Evolutionary conservation across 768 basidiomycete genomes (phyloP).

Genomic region (Lentinula sp.): DNA sequence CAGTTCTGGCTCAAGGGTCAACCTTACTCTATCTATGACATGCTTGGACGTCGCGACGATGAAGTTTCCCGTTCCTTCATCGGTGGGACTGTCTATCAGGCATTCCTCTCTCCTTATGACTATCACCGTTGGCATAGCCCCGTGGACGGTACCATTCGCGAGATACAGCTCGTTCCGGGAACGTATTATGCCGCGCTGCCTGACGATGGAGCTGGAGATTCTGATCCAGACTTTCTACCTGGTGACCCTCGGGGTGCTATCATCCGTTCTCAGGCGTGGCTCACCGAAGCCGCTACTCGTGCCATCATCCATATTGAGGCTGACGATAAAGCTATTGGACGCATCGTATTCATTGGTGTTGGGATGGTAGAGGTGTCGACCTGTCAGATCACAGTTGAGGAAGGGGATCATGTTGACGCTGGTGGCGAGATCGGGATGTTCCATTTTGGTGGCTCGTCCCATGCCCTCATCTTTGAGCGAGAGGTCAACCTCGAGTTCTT

Average conservation of each 20-base stretch:
- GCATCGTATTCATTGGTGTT: constrained; percentile 33
- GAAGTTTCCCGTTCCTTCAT: constrained; percentile 28
- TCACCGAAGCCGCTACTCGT: constrained; percentile 34
- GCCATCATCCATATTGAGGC: constrained; percentile 26
- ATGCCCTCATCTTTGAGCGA: not conserved
- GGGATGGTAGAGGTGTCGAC: constrained; percentile 50
- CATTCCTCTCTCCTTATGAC: constrained; percentile 36
- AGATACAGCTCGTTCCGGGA: constrained; percentile 31
- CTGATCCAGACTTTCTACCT: not conserved
- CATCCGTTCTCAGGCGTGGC: constrained; percentile 12
- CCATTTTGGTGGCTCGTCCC: constrained; percentile 48
- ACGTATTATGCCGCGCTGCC: constrained; percentile 31
- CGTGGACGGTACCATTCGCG: constrained; percentile 26
- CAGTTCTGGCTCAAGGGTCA: constrained; percentile 46
- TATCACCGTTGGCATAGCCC: constrained; percentile 53
- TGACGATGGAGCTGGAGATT: constrained; percentile 7
- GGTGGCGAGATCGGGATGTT: constrained; percentile 46
- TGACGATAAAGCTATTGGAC: constrained; percentile 30
- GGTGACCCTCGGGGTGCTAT: constrained; percentile 2
- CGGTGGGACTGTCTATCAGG: constrained; percentile 39
- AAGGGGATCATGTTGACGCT: constrained; percentile 31
- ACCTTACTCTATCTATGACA: constrained; percentile 41
- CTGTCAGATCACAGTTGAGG: constrained; percentile 34
- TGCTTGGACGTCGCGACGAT: constrained; percentile 28
- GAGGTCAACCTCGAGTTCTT: not conserved